Base-by-base conservation (phyloP, 352 stramenopile species). In the Globisporangium carolinianum region DNA sequence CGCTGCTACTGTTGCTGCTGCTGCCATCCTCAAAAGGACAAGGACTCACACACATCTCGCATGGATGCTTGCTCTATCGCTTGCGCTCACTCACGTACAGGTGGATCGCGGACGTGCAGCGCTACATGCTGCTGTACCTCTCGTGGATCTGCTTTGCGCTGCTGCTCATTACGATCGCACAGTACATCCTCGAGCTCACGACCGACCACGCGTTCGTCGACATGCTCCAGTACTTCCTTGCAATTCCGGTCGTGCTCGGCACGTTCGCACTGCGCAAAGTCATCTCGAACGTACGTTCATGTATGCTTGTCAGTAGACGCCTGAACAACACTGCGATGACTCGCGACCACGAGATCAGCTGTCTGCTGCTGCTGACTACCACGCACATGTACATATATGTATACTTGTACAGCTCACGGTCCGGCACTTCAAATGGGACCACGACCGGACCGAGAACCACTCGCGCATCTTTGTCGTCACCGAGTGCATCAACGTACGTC, bases 391-490 rank as follows among this genome's bases (percentile, higher is more conserved):
- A 32, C 24, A n/a, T 58, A 36, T 41, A 14, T 45, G 18, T 12
- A 17, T 43, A 15, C 57, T 5, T 17, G 45, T 11, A 15, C 60
- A 93, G 83, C 67, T 86, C 39, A 72, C 86, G 55, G 69, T 94
- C 18, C 82, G 84, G 9, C 76, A 86, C 54, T 84, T 90, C 56
- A 71, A 85, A 57, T 94, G 82, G 84, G 82, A 92, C 58, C 74
- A 71, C n/a, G 67, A 67, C 32, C 72, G 71, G 12, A 70, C 70
- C 42, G 76, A 89, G 62, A 85, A 86, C 60, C 75, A 87, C 51
- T 73, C 75, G n/a, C 81, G 83, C 18, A 87, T 90, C 60, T 87
- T 91, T 53, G 76, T 94, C 11, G 75, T 94, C 50, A 91, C 81
- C 0, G 81, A 91, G 57, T 76, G 67, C 48, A 86, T 91, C 55